phyloP scores from a whole-genome alignment of 202 grass and related monocot species.

The Saccharum hybrid region DNA sequence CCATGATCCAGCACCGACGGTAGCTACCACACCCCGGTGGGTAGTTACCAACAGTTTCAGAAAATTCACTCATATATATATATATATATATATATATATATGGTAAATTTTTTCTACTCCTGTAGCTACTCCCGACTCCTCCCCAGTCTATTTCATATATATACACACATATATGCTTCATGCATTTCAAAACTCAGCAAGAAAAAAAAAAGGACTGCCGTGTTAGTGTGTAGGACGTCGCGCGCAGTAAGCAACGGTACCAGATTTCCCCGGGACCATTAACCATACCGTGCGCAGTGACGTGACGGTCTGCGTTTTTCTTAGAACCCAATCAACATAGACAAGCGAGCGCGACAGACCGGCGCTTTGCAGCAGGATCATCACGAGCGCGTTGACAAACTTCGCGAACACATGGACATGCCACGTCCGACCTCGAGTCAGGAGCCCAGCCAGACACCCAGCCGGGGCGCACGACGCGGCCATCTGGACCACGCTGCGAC shows the following conservation, averaged over 20 bases:
- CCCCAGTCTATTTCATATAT: no score
- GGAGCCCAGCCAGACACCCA: not conserved
- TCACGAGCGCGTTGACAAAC: constrained; percentile 41
- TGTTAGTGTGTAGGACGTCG: no score
- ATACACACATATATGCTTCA: no score
- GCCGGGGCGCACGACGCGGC: not conserved
- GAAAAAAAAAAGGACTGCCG: no score
- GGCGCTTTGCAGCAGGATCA: not conserved
- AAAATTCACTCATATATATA: no score
- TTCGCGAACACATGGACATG: not conserved
- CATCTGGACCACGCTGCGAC: not conserved
- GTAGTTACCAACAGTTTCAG: no score
- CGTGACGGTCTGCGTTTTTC: constrained; percentile 11
- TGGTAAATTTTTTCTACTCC: no score
- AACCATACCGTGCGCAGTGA: not conserved
- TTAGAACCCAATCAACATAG: constrained; percentile 43
- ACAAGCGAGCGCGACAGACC: constrained; percentile 35
- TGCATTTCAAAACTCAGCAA: no score
- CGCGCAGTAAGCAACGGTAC: not conserved
- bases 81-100: no score
- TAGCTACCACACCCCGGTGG: no score
- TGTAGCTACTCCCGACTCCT: no score
- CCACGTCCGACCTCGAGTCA: not conserved
- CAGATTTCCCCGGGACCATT: constrained; percentile 15
- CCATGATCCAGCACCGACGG: no score